Evolutionary conservation across 768 basidiomycete species (phyloP), one percentile per base, ranked within the genome.

Genomic region (Tremella fuciformis): DNA sequence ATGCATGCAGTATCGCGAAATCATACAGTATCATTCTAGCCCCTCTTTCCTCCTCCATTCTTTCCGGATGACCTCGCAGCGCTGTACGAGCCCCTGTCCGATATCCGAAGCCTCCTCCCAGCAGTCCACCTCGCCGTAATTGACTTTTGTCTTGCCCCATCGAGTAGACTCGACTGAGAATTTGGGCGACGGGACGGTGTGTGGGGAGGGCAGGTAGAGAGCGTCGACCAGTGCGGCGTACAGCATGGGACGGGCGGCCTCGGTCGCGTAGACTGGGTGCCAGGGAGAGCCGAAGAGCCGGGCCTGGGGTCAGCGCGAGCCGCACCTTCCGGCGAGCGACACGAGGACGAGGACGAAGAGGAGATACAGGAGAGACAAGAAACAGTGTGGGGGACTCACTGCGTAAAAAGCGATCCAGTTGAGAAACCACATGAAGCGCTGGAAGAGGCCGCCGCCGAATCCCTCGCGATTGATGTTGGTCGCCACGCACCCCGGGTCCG

Each of bases 221-320:
- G 63, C 53, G 50, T 62, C 48, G n/a, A 73, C 61, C 0, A 67
- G 44, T 8, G 66, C 66, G 18, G 71, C 69, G 54, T 70, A 70
- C n/a, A 73, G 8, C 40, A 70, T 58, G 1, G 64, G 55, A 2
- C 56, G 42, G 4, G 69, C 64, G 18, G 60, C 62, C 44, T 66
- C 60, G 21, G 60, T 53, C 6, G 69, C 53, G 51, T 65, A 62
- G 2, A 63, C 53, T 0, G 69, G 66, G 41, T 73, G 71, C 41
- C 53, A 58, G 3, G 59, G 53, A 16, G 71, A 73, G 25, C 71
- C 71, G 6, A 66, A n/a, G 13, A 72, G 39, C 24, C 70, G 63
- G 26, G 58, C 52, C 70, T 69, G 29, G 29, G 29, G 29, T 34
- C 29, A 34, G 29, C 4, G 29, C n/a, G n/a, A n/a, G n/a, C n/a